A percentile compares a stretch with the other conserved stretches of the same genome.
These are phyloP conservation scores for Kluyveromyces aestuarii DNA, from an alignment of 805 yeast species.

Conservation along the genomic window DNA sequence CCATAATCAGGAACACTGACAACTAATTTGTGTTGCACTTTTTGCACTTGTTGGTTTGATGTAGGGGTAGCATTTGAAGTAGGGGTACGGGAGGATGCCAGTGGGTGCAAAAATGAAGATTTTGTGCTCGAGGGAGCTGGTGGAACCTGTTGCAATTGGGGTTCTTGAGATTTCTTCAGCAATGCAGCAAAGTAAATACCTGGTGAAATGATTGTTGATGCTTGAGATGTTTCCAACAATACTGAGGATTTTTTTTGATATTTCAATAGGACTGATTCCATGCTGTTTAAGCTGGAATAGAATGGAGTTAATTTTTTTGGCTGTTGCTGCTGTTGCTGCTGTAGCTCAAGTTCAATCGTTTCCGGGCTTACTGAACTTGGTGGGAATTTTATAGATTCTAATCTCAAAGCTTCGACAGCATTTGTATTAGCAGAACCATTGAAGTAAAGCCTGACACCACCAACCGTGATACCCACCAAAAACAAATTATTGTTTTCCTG, in stretches of 20 bases:
- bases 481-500: conserved; percentile 61
- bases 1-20: conserved; percentile 83
- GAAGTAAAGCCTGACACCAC: conserved; percentile 70
- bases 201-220: conserved; percentile 64
- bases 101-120: conserved; percentile 12
- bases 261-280: conserved; percentile 30
- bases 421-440: conserved; percentile 33
- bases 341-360: conserved; percentile 24
- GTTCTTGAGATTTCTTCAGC: conserved; percentile 20
- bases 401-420: conserved; percentile 32
- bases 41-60: conserved; percentile 7
- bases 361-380: conserved; percentile 35
- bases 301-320: conserved; percentile 28
- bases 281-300: conserved; percentile 19
- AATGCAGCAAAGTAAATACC: conserved; percentile 76
- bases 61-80: not conserved
- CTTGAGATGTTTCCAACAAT: conserved; percentile 47
- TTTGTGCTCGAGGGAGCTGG: conserved; percentile 20
- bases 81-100: not conserved
- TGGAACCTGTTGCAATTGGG: conserved; percentile 10
- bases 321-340: conserved; percentile 32
- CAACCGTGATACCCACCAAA: conserved; percentile 68
- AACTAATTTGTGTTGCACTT: conserved; percentile 43
- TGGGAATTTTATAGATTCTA: conserved; percentile 53
- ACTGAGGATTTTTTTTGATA: conserved; percentile 48